Conservation (phyloP, 1,139 yeast species). For the Kurtzmaniella quercitrusa region DNA sequence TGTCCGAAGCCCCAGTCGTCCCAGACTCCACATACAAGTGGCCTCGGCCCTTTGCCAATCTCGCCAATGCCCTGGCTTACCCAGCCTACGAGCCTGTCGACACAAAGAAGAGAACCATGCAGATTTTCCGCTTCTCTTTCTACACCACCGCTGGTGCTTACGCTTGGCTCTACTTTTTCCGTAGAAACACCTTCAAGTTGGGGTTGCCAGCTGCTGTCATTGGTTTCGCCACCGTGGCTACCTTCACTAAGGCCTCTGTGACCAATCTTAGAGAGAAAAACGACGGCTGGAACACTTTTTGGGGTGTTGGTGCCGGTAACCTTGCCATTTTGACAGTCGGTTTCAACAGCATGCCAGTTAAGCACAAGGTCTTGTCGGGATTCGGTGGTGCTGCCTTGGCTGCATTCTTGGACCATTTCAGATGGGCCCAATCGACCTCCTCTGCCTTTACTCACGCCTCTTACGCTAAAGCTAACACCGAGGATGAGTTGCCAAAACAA, state of each 20-base stretch:
- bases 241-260: constrained; percentile 36
- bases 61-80: constrained; percentile 37
- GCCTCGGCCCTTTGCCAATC: constrained; percentile 42
- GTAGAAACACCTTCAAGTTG: constrained; percentile 42
- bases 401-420: constrained; percentile 37
- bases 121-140: constrained; percentile 38
- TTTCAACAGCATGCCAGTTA: constrained; percentile 38
- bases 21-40: constrained; percentile 40
- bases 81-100: constrained; percentile 46
- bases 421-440: constrained; percentile 41
- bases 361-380: constrained; percentile 41
- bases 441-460: constrained; percentile 37
- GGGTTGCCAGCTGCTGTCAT: constrained; percentile 38
- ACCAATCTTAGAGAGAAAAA: constrained; percentile 46
- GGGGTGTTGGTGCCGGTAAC: constrained; percentile 44
- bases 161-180: constrained; percentile 47
- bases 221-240: constrained; percentile 41
- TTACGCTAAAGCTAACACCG: constrained; percentile 33
- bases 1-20: constrained; percentile 16
- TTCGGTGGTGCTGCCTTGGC: constrained; percentile 37
- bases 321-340: constrained; percentile 39
- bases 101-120: constrained; percentile 38
- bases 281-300: constrained; percentile 48
- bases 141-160: constrained; percentile 46
- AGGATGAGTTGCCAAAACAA: constrained; percentile 44